phyloP scores from a whole-genome alignment of 352 stramenopile genomes.

The Pythium phragmiticola region DNA sequence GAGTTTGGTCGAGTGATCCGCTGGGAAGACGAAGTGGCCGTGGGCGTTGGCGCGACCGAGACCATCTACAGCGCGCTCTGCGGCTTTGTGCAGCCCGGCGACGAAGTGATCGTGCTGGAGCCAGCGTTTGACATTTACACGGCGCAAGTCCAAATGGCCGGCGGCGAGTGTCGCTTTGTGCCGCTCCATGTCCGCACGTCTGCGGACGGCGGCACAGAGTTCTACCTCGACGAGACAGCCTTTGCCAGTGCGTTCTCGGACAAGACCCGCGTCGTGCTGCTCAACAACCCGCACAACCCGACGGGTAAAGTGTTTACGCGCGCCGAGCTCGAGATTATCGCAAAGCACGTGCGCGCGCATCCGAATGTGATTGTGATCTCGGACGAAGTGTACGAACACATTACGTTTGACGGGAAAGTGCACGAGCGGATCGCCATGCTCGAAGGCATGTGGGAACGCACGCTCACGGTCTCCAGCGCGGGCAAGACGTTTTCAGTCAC shows the following conservation, averaged over 20 bases:
- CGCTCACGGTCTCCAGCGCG: constrained; percentile 88
- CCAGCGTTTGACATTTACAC: constrained; percentile 98
- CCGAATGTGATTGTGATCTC: constrained; percentile 93
- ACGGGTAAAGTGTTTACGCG: constrained; percentile 97
- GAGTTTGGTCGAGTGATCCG: constrained; percentile 86
- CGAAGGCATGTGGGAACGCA: constrained; percentile 84
- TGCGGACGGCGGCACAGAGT: constrained; percentile 46
- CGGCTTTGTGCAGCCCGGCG: constrained; percentile 90
- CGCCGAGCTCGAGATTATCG: constrained; percentile 92
- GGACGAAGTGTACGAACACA: constrained; percentile 99
- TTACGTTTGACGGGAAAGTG: constrained; percentile 83
- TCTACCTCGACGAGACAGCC: constrained; percentile 84
- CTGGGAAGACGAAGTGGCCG: constrained; percentile 90
- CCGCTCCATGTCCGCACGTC: constrained; percentile 61
- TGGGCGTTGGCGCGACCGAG: constrained; percentile 94
- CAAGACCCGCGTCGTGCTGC: constrained; percentile 93
- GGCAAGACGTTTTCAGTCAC: constrained; percentile 94
- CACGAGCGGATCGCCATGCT: constrained; percentile 75
- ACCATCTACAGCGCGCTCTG: constrained; percentile 93
- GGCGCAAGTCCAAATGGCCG: constrained; percentile 83
- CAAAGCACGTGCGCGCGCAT: constrained; percentile 79
- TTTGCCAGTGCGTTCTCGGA: constrained; percentile 87
- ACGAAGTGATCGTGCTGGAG: constrained; percentile 97
- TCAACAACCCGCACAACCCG: constrained; percentile 99
- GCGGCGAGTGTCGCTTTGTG: constrained; percentile 78